Conservation (phyloP, 805 yeast species). For the Saccharomycopsis capsularis region DNA sequence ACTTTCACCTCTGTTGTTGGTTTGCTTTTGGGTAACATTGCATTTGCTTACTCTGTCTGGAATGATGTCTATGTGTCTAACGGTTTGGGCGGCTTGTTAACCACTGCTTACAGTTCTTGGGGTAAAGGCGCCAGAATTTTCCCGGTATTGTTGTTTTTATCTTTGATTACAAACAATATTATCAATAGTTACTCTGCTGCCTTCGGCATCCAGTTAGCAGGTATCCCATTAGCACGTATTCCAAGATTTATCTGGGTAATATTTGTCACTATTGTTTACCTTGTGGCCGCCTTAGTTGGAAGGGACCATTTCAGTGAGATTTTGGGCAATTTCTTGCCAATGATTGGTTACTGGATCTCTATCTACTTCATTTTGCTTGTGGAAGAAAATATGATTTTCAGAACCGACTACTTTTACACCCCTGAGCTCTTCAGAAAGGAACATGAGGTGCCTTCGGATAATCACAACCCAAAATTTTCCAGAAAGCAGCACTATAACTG, state of each 20-base stretch:
- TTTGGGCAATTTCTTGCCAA: conserved; percentile 75
- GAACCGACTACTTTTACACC: conserved; percentile 36
- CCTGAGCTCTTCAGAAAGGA: conserved; percentile 14
- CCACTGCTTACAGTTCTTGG: conserved; percentile 50
- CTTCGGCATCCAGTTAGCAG: conserved; percentile 64
- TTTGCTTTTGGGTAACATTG: conserved; percentile 59
- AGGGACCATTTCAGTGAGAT: conserved; percentile 64
- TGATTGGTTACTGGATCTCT: conserved; percentile 88
- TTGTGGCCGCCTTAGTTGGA: conserved; percentile 71
- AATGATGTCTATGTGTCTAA: conserved; percentile 41
- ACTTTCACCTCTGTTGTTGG: conserved; percentile 72
- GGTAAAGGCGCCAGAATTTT: conserved; percentile 74
- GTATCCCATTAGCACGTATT: conserved; percentile 44
- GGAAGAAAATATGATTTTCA: conserved; percentile 67
- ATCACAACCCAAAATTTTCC: conserved; percentile 7
- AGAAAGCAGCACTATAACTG: conserved; percentile 55
- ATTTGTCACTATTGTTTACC: conserved; percentile 52
- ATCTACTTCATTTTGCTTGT: conserved; percentile 66
- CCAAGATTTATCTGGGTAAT: conserved; percentile 79
- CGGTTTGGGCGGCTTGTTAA: conserved; percentile 74
- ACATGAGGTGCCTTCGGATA: conserved; percentile 12
- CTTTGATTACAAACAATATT: conserved; percentile 75
- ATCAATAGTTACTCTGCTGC: conserved; percentile 79
- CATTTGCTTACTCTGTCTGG: conserved; percentile 52
- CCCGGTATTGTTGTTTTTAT: conserved; percentile 59